Percentiles rank a stretch among this genome's conserved stretches.
These are phyloP conservation scores for Sanghuangporus weigelae DNA, from an alignment of 1,284 basidiomycete species.

Conservation along the genomic window DNA sequence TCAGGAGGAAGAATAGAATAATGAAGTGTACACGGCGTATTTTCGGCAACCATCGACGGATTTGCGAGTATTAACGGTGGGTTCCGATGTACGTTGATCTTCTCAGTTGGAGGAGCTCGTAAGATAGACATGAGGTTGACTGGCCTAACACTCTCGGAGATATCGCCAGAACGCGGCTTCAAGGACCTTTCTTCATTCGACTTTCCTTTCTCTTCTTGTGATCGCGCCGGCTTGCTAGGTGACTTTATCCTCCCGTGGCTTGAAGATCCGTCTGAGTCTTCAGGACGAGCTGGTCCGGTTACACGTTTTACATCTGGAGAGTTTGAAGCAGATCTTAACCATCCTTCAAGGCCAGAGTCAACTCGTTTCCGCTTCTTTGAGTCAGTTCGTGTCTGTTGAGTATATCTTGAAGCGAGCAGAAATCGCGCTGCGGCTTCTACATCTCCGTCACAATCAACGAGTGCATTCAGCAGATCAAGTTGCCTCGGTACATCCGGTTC, in stretches of 20 bases:
- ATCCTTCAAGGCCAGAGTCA: constrained; percentile 40
- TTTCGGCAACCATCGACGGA: constrained; percentile 56
- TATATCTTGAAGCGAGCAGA: constrained; percentile 25
- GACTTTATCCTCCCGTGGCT: not conserved
- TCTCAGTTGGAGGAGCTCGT: constrained; percentile 42
- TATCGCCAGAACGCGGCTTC: constrained; percentile 16
- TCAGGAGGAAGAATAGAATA: constrained; percentile 62
- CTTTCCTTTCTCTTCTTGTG: not conserved
- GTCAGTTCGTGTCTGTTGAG: not conserved
- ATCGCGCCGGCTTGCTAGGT: not conserved
- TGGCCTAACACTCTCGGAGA: constrained; percentile 25
- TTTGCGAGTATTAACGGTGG: constrained; percentile 52
- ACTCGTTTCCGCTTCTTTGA: constrained; percentile 38
- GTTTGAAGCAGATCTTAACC: constrained; percentile 35
- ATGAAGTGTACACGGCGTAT: constrained; percentile 76
- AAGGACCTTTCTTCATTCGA: not conserved
- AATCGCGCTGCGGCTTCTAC: constrained; percentile 49
- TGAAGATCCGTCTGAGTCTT: not conserved
- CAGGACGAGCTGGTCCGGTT: not conserved
- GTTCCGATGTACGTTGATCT: constrained; percentile 33
- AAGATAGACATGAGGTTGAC: constrained; percentile 51
- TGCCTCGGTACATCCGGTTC: constrained; percentile 32
- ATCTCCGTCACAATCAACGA: constrained; percentile 57
- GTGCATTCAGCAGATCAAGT: constrained; percentile 50
- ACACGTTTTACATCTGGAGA: not conserved